Percentiles rank a stretch among this genome's conserved stretches.
These are phyloP conservation scores for Aleurites moluccanus DNA, from an alignment of 441 rosid species.

Conservation along the genomic window DNA sequence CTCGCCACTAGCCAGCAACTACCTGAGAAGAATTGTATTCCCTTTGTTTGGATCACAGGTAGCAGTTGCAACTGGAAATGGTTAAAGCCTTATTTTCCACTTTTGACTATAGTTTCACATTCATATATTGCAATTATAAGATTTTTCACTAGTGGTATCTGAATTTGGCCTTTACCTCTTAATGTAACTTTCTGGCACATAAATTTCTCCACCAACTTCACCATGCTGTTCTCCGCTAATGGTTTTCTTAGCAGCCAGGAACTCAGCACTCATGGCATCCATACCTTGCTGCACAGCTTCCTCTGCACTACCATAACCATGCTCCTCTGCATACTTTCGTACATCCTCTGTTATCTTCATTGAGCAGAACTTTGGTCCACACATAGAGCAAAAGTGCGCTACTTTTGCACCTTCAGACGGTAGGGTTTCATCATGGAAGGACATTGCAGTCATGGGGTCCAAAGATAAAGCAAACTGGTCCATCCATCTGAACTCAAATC, in stretches of 20 bases:
- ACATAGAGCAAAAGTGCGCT: constrained; percentile 98
- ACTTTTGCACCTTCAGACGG: constrained; percentile 99
- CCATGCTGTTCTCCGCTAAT: constrained; percentile 96
- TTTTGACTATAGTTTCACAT: not conserved
- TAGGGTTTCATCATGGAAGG: constrained; percentile 94
- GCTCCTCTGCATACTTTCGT: constrained; percentile 92
- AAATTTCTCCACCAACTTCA: constrained; percentile 95
- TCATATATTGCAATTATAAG: not conserved
- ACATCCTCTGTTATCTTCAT: constrained; percentile 99
- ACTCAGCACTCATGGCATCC: constrained; percentile 95
- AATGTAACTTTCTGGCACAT: constrained; percentile 64
- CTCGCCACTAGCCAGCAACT: not conserved
- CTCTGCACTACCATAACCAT: constrained; percentile 89
- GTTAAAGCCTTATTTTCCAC: not conserved
- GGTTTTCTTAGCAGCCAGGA: constrained; percentile 85
- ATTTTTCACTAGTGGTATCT: not conserved
- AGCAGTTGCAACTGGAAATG: not conserved
- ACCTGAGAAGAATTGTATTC: not conserved
- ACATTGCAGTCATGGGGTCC: constrained; percentile 99
- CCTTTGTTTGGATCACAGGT: not conserved
- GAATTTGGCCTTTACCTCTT: constrained; percentile 51
- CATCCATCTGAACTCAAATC: constrained; percentile 97
- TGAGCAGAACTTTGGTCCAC: constrained; percentile 97
- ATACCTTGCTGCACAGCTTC: constrained; percentile 86
- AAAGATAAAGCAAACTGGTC: constrained; percentile 95